A percentile compares a stretch with the other conserved stretches of the same genome.
These are phyloP conservation scores for Globisporangium apiculatum DNA, from an alignment of 352 stramenopile genomes.

Conservation along the genomic window DNA sequence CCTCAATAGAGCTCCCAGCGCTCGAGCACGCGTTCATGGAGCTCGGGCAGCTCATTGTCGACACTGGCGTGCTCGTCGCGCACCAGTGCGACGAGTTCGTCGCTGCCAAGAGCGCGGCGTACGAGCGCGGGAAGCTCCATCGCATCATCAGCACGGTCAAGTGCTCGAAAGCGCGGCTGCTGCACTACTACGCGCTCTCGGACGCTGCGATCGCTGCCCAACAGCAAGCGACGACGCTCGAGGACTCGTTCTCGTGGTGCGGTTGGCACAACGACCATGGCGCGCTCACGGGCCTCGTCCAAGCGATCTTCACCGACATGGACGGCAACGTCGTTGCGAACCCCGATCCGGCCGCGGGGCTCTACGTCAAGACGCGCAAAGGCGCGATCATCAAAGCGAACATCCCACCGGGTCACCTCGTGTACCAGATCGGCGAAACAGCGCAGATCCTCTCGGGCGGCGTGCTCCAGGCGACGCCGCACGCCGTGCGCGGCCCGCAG, in stretches of 20 bases:
- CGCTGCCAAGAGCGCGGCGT: conserved; percentile 53
- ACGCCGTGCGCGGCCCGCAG: conserved; percentile 83
- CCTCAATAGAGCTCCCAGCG: conserved; percentile 49
- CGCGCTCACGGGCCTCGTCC: conserved; percentile 91
- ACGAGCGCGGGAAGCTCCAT: conserved; percentile 81
- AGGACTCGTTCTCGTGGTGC: conserved; percentile 93
- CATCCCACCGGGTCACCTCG: conserved; percentile 82
- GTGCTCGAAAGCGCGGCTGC: conserved; percentile 88
- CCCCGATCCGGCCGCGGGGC: conserved; percentile 74
- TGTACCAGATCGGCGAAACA: conserved; percentile 95
- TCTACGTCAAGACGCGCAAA: conserved; percentile 92
- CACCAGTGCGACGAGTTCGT: conserved; percentile 91
- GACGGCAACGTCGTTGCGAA: conserved; percentile 54
- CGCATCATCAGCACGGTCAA: conserved; percentile 85
- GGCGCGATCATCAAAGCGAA: conserved; percentile 87
- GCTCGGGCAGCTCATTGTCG: conserved; percentile 89
- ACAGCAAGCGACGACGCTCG: conserved; percentile 31
- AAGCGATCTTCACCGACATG: conserved; percentile 86
- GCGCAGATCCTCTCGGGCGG: conserved; percentile 94
- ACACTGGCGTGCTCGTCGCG: conserved; percentile 88
- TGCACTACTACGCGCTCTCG: conserved; percentile 94
- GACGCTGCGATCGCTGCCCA: conserved; percentile 51
- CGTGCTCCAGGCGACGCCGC: conserved; percentile 87
- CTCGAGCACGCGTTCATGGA: conserved; percentile 88
- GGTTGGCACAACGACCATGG: conserved; percentile 97